Evolutionary conservation across 73 alveolate genomes (phyloP).

Genomic region (Paramecium primaurelia): DNA sequence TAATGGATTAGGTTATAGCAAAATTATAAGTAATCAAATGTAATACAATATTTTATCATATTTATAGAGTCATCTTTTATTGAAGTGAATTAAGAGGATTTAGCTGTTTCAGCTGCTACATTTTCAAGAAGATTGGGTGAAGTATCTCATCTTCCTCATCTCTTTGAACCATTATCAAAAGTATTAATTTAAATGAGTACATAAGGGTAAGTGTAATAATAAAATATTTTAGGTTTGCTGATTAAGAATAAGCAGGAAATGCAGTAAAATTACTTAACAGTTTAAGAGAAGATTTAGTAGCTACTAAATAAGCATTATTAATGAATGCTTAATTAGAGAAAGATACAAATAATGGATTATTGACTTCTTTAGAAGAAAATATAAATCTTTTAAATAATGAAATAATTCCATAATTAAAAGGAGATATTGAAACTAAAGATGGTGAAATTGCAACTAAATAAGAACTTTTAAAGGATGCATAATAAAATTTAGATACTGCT

Average conservation of each 20-base stretch:
- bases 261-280: not conserved
- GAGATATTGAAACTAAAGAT: constrained; percentile 14
- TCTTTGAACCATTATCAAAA: constrained; percentile 7
- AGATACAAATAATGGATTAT: not conserved
- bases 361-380: not conserved
- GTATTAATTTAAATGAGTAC: not conserved
- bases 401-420: constrained; percentile 3
- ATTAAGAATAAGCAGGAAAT: constrained; percentile 23
- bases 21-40: not conserved
- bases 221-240: not conserved
- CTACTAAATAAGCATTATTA: not conserved
- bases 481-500: constrained; percentile 11
- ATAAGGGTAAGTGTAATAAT: not conserved
- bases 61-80: not conserved
- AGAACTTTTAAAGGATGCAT: not conserved
- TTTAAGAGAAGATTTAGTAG: not conserved
- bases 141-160: not conserved
- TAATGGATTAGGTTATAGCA: not conserved
- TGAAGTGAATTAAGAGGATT: not conserved
- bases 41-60: not conserved
- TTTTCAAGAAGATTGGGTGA: not conserved
- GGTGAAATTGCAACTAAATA: not conserved
- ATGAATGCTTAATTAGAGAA: not conserved
- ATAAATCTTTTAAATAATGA: not conserved
- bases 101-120: not conserved